These are phyloP conservation scores for Claviceps monticola DNA, from an alignment of 2,329 filamentous ascomycete genomes.

Conservation along the genomic window DNA sequence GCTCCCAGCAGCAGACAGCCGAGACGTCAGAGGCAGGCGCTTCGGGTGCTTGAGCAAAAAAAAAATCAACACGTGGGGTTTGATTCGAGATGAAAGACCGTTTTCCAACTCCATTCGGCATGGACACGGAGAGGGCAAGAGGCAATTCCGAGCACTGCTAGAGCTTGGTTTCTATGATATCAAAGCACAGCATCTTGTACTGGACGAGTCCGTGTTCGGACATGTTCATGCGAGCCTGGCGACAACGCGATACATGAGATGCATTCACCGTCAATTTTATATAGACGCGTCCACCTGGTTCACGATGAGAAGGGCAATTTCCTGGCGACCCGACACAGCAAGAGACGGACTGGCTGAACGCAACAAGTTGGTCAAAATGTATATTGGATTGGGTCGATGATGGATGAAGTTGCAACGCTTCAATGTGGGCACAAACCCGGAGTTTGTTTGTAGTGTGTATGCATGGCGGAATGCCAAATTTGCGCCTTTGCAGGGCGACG, in stretches of 20 bases:
- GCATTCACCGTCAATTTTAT: conserved; percentile 1
- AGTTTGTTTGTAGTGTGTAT: not conserved
- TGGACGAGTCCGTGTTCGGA: conserved; percentile 1
- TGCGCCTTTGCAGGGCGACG: not conserved
- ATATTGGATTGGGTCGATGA: not conserved
- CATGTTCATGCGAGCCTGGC: not conserved
- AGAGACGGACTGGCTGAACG: not conserved
- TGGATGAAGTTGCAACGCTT: not conserved
- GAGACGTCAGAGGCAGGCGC: conserved; percentile 2
- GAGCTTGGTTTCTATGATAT: conserved; percentile 3
- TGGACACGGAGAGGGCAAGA: conserved; percentile 6
- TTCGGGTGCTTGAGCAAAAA: conserved; percentile 7
- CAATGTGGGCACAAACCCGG: not conserved
- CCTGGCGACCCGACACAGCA: not conserved
- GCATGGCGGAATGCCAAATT: not conserved
- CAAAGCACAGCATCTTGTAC: conserved; percentile 3
- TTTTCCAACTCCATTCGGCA: not conserved
- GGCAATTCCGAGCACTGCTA: conserved; percentile 15
- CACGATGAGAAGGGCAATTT: not conserved
- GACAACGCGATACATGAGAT: not conserved
- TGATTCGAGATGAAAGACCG: not conserved
- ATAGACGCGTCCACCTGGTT: not conserved
- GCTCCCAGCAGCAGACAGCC: conserved; percentile 4
- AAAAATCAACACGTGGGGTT: not conserved
- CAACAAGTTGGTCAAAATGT: not conserved